Evolutionary conservation across 371 early-diverging fungal genomes (phyloP), one percentile per base, ranked within the genome.

Genomic region (Dichotomocladium elegans): DNA sequence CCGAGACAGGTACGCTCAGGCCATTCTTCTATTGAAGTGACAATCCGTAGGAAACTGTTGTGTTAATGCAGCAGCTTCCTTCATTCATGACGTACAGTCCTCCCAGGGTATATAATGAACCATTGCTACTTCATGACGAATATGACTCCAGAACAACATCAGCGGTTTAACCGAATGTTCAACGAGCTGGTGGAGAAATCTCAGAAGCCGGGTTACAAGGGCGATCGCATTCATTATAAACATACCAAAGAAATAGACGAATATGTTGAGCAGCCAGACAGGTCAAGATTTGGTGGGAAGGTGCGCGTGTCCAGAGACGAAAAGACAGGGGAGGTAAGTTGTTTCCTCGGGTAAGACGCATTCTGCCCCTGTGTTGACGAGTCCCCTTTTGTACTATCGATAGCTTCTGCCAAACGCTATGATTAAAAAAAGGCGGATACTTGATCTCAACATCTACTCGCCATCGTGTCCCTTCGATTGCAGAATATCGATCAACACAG

Each of bases 91-190:
- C 22, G 55, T 53, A 2, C 41, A 48, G 33, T n/a, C n/a, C n/a
- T n/a, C n/a, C n/a, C 48, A 51, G 3, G 25, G 54, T 1, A 64
- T 66, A 58, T 64, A 64, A 25, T 73, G 82, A 3, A n/a, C n/a
- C n/a, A n/a, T n/a, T n/a, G n/a, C n/a, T n/a, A n/a, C n/a, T 90
- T 90, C 49, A 79, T 81, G 34, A 80, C 89, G 1, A 74, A 88
- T 55, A 90, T 90, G 89, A 70, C 86, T 3, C 44, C 72, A 49
- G 77, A 67, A 25, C 90, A 88, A 53, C 88, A 89, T 50, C 75
- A 77, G 6, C 72, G 78, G 47, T 89, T 80, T 55, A 89, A 89
- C 51, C 63, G 69, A 22, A 56, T 83, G 34, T 62, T 89, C 41
- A 89, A 89, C 52, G 78, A 73, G 4, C 70, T 77, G 12, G 73